Conservation (phyloP, 2,329 filamentous ascomycete species). For the Epicoccum nigrum region DNA sequence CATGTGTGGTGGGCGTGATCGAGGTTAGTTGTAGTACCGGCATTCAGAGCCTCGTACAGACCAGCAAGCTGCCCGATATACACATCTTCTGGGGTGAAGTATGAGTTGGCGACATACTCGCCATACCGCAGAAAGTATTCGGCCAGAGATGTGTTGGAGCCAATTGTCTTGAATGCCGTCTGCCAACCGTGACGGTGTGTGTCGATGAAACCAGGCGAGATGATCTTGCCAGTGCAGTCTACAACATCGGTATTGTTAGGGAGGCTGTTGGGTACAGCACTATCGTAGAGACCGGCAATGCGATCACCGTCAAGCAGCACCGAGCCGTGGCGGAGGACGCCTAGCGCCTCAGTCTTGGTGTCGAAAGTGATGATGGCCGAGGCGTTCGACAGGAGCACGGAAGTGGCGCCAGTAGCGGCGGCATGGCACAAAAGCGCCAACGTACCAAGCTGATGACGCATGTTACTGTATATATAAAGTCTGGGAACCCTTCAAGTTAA, state of each 20-base stretch:
- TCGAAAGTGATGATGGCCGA: background rate
- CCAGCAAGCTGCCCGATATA: conserved; percentile 44
- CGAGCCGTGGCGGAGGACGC: background rate
- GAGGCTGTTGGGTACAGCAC: background rate
- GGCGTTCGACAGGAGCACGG: background rate
- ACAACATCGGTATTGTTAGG: background rate
- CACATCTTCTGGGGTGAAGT: conserved; percentile 28
- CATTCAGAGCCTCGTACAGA: conserved; percentile 57
- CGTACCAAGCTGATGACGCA: background rate
- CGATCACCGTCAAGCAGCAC: background rate
- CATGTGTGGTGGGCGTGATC: conserved; percentile 48
- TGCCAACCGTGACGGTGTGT: conserved; percentile 60
- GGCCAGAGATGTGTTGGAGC: conserved; percentile 52
- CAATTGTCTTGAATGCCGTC: conserved; percentile 61
- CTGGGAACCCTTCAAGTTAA: background rate
- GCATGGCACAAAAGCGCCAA: background rate
- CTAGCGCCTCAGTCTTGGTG: background rate
- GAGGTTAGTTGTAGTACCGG: conserved; percentile 59
- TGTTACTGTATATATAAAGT: background rate
- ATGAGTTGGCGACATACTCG: conserved; percentile 2
- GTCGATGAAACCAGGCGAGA: conserved; percentile 63
- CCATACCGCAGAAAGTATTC: conserved; percentile 25
- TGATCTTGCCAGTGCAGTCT: conserved; percentile 42
- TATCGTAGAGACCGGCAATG: background rate
- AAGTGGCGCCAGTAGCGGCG: background rate